Evolutionary conservation across 345 rosid genomes (phyloP).

Genomic region (Eucalyptus virginea): DNA sequence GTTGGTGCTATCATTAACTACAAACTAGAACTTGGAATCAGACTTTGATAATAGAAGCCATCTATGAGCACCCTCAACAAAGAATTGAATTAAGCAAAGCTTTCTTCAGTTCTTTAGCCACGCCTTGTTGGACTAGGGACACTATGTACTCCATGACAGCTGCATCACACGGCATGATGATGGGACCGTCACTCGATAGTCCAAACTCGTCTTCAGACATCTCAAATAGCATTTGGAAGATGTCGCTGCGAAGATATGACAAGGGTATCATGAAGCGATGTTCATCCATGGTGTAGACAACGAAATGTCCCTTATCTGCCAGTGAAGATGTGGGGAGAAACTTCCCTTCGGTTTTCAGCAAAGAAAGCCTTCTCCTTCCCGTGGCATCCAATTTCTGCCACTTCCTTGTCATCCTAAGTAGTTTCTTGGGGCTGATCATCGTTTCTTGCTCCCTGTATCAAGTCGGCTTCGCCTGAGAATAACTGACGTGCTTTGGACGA

Average conservation of each 20-base stretch:
- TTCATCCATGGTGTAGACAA: not conserved
- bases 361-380: not conserved
- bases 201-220: constrained; percentile 1
- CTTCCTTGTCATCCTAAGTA: not conserved
- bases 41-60: not conserved
- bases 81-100: not conserved
- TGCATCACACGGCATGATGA: constrained; percentile 18
- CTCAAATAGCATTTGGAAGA: not conserved
- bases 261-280: not conserved
- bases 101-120: constrained; percentile 11
- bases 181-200: constrained; percentile 1
- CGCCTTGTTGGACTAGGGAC: not conserved
- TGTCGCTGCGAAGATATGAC: not conserved
- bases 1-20: not conserved
- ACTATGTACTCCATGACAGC: constrained; percentile 3
- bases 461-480: not conserved
- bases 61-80: not conserved
- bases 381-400: not conserved
- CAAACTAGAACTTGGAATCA: not conserved
- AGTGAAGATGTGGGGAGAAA: not conserved
- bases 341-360: not conserved
- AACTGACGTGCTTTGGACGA: not conserved
- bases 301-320: constrained; percentile 15
- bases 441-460: not conserved
- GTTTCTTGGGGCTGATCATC: not conserved